These are phyloP conservation scores for Ustilago loliicola DNA, from an alignment of 1,284 basidiomycete species.

Conservation along the genomic window DNA sequence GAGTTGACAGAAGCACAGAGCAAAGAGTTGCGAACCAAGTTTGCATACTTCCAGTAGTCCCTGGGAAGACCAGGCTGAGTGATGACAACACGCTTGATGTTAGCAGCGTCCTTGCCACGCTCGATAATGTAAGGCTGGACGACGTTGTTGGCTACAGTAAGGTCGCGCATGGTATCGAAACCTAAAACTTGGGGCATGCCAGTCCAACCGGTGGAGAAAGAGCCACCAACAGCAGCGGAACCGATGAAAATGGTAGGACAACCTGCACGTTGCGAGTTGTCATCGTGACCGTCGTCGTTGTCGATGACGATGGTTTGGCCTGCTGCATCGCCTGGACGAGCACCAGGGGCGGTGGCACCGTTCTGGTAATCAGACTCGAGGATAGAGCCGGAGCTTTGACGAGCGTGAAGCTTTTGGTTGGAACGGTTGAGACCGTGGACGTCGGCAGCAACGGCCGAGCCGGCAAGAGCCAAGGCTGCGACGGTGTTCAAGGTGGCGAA, in stretches of 20 bases:
- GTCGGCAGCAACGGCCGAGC: conserved; percentile 27
- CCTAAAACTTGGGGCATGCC: conserved; percentile 62
- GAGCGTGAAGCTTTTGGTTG: conserved; percentile 19
- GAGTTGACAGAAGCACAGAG: conserved; percentile 55
- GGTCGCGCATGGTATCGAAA: conserved; percentile 61
- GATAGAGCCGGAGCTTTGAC: conserved; percentile 50
- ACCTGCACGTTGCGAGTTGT: conserved; percentile 56
- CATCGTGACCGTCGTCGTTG: conserved; percentile 55
- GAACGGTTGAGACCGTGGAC: conserved; percentile 15
- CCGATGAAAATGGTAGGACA: conserved; percentile 65
- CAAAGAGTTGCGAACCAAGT: conserved; percentile 60
- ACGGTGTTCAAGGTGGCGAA: conserved; percentile 14
- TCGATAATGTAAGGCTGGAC: conserved; percentile 59
- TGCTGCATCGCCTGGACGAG: conserved; percentile 47
- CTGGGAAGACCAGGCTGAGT: conserved; percentile 58
- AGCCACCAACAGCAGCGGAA: conserved; percentile 56
- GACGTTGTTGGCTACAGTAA: conserved; percentile 40
- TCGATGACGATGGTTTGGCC: conserved; percentile 61
- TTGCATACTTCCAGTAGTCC: conserved; percentile 65
- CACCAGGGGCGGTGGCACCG: conserved; percentile 55
- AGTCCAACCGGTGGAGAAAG: conserved; percentile 55
- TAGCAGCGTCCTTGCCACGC: conserved; percentile 33
- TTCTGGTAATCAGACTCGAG: conserved; percentile 57
- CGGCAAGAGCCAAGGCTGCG: conserved; percentile 33
- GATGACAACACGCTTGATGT: conserved; percentile 62